phyloP scores from a whole-genome alignment of 139 green algal species.

The Gonium pectorale region DNA sequence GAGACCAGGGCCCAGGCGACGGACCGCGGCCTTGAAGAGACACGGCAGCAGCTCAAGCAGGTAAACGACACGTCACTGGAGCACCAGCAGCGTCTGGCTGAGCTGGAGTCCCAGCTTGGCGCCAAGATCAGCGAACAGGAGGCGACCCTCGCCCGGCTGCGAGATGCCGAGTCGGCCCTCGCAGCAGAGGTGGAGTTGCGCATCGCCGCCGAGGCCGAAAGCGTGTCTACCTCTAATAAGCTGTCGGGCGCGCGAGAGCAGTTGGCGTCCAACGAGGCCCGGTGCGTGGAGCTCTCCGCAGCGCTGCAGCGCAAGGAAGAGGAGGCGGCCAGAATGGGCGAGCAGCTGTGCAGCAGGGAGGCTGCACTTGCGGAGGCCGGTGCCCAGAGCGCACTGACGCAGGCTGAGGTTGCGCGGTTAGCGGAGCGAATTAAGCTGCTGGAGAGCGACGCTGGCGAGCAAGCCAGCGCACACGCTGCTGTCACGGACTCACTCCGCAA shows the following conservation, averaged over 20 bases:
- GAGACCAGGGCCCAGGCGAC: background rate
- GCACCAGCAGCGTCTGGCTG: background rate
- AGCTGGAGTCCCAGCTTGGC: background rate
- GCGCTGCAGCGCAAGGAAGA: background rate
- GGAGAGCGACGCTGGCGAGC: background rate
- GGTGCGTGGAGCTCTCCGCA: background rate
- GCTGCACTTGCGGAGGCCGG: background rate
- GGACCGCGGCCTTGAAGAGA: background rate
- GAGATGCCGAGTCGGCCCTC: background rate
- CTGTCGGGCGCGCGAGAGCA: background rate
- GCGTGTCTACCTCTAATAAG: background rate
- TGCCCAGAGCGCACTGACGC: background rate
- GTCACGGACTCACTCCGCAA: background rate
- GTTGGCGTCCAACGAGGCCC: background rate
- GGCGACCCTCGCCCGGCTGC: background rate
- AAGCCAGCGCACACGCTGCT: background rate
- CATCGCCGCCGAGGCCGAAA: background rate
- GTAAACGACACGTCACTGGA: no score
- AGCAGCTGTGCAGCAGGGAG: background rate
- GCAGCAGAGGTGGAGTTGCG: background rate
- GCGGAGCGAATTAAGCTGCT: background rate
- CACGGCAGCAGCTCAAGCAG: no score
- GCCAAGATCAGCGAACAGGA: background rate
- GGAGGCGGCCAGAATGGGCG: background rate
- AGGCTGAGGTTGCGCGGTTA: background rate